Percentiles rank a stretch among this genome's conserved stretches.
Evolutionary conservation across 306 rosid species (phyloP).

Genomic region (Dryas alaskensis): DNA sequence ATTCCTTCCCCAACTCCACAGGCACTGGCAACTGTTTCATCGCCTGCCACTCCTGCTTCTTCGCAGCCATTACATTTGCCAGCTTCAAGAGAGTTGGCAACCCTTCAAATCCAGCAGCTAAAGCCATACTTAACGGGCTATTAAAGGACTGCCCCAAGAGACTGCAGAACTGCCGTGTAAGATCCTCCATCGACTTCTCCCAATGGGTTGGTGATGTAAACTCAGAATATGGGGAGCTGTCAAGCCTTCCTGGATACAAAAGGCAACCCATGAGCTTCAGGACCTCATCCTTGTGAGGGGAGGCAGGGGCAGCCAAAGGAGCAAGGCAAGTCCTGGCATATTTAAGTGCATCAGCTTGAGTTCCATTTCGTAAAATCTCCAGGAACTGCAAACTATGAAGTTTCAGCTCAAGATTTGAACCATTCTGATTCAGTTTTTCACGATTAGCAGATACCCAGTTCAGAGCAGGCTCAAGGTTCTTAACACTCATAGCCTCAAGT

Average conservation of each 20-base stretch:
- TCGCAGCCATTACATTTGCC: constrained; percentile 79
- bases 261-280: constrained; percentile 89
- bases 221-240: constrained; percentile 66
- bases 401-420: constrained; percentile 65
- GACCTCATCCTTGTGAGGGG: constrained; percentile 61
- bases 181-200: constrained; percentile 69
- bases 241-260: constrained; percentile 59
- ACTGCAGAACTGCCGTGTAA: constrained; percentile 60
- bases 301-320: constrained; percentile 55
- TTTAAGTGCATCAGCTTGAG: constrained; percentile 53
- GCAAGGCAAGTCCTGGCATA: constrained; percentile 65
- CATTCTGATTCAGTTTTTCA: constrained; percentile 50
- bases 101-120: constrained; percentile 80
- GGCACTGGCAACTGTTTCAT: constrained; percentile 83
- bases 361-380: constrained; percentile 60
- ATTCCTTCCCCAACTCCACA: constrained; percentile 73
- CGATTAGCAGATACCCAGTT: constrained; percentile 58
- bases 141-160: constrained; percentile 58
- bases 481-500: constrained; percentile 56
- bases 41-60: constrained; percentile 83
- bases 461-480: constrained; percentile 79
- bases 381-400: constrained; percentile 67
- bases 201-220: constrained; percentile 56
- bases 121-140: constrained; percentile 63
- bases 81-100: constrained; percentile 75